Evolutionary conservation across 148 eudicot genomes (phyloP), one percentile per base, ranked within the genome.

Genomic region (Vaccinium macrocarpon): DNA sequence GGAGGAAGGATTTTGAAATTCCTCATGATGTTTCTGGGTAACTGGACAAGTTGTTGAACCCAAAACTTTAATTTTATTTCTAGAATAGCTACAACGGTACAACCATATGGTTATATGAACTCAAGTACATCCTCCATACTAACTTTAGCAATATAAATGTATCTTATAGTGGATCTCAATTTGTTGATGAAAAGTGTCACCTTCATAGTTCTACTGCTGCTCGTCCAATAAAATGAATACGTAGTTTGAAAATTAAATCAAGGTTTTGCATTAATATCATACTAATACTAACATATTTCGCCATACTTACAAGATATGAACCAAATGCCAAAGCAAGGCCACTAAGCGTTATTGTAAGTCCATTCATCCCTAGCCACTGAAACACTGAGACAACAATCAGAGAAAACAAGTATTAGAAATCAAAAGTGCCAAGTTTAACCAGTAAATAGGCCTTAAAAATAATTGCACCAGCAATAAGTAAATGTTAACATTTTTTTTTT

Each of bases 261-360:
- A 19, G 18, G 51, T 16, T 66, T 81, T 64, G 51, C 76, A 81
- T 23, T 61, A 59, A 15, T 66, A 66, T 55, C 23, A 42, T n/a
- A 64, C 27, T 80, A 62, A 19, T 35, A 42, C 21, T 46, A 38
- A 8, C 61, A 25, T 51, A 4, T 59, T 38, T 46, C 0, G 46
- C 14, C 52, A 78, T 57, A 35, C 83, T 85, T 74, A 85, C 84
- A 59, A 85, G 81, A 75, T 81, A 81, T 27, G 81, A 74, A 32
- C 66, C 87, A 59, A 81, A 42, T 49, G 80, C 52, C 81, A 81
- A 74, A 64, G 50, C 15, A 51, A 81, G 81, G 49, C 71, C 82
- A 82, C 81, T 35, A 55, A 68, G 75, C 78, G 79, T 49, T 42
- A 82, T 46, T 16, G 82, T 38, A 66, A 82, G 25, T 82, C 29